These are phyloP conservation scores for Fusarium sp. DNA, from an alignment of 2,329 filamentous ascomycete genomes.

Conservation along the genomic window DNA sequence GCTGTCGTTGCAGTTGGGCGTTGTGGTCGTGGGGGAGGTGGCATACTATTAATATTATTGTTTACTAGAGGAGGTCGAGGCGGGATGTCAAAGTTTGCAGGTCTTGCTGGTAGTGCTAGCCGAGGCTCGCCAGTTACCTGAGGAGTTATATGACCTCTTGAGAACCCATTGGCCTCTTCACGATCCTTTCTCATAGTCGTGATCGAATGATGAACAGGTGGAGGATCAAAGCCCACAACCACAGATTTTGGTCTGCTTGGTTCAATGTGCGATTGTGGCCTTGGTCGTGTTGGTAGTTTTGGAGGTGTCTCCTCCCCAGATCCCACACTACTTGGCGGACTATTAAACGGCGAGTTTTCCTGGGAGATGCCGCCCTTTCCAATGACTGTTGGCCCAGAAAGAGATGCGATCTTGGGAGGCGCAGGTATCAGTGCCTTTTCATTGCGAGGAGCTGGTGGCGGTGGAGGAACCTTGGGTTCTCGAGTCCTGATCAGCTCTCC, in stretches of 20 bases:
- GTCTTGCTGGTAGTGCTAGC: slow-evolving; percentile 61
- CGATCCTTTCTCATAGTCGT: slow-evolving; percentile 56
- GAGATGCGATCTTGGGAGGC: slow-evolving; percentile 23
- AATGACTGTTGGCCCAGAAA: slow-evolving; percentile 23
- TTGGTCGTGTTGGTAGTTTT: slow-evolving; percentile 59
- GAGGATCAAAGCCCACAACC: slow-evolving; percentile 56
- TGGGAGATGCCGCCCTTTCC: slow-evolving; percentile 42
- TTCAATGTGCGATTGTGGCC: slow-evolving; percentile 50
- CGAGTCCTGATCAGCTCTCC: slow-evolving; percentile 63
- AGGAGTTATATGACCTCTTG: slow-evolving; percentile 50
- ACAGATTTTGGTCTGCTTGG: slow-evolving; percentile 34
- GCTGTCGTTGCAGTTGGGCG: slow-evolving; percentile 47
- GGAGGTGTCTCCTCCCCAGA: slow-evolving; percentile 62
- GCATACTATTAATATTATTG: slow-evolving; percentile 29
- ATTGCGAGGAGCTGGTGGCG: slow-evolving; percentile 81
- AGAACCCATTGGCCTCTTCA: slow-evolving; percentile 54
- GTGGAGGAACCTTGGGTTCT: slow-evolving; percentile 58
- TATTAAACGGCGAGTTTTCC: slow-evolving; percentile 82
- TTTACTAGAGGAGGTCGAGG: slow-evolving; percentile 27
- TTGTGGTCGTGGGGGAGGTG: slow-evolving; percentile 59
- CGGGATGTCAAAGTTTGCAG: slow-evolving; percentile 46
- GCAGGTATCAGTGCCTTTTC: slow-evolving; percentile 67
- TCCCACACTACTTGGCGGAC: slow-evolving; percentile 79
- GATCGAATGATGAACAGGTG: slow-evolving; percentile 61
- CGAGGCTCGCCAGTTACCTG: slow-evolving; percentile 55